These are phyloP conservation scores for Triticum timopheevii DNA, from an alignment of 176 grass and related monocot genomes.

Conservation along the genomic window DNA sequence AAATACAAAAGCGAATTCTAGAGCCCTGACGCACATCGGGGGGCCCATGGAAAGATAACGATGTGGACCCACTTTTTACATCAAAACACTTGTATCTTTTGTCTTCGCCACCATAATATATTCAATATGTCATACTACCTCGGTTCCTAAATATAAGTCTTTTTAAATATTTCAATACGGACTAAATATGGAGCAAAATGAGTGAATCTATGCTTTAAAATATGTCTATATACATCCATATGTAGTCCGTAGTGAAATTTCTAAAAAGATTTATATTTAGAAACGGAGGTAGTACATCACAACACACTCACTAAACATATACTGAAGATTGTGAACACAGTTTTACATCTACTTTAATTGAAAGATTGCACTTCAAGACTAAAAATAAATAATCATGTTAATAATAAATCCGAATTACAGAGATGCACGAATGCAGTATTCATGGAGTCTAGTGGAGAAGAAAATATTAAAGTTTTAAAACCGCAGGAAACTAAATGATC, in stretches of 20 bases:
- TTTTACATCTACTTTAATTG: background rate
- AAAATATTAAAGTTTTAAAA: background rate
- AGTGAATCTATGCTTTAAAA: no score
- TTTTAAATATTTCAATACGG: no score
- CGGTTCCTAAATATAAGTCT: no score
- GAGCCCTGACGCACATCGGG: background rate
- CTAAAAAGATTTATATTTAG: no score
- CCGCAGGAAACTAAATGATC: background rate
- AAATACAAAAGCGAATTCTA: background rate
- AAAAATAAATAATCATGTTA: background rate
- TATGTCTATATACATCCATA: no score
- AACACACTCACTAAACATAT: background rate
- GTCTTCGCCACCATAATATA: background rate
- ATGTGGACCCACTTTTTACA: background rate
- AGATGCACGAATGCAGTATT: background rate
- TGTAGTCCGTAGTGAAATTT: no score
- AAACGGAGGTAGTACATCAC: background rate
- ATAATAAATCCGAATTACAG: background rate
- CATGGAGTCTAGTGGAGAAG: background rate
- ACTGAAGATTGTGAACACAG: background rate
- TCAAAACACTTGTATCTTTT: background rate
- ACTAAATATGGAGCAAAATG: no score
- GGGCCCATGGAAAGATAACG: background rate
- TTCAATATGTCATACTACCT: background rate
- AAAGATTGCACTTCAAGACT: background rate